These are phyloP conservation scores for Umbelopsis ramanniana DNA, from an alignment of 192 early-diverging fungal genomes.

Conservation along the genomic window DNA sequence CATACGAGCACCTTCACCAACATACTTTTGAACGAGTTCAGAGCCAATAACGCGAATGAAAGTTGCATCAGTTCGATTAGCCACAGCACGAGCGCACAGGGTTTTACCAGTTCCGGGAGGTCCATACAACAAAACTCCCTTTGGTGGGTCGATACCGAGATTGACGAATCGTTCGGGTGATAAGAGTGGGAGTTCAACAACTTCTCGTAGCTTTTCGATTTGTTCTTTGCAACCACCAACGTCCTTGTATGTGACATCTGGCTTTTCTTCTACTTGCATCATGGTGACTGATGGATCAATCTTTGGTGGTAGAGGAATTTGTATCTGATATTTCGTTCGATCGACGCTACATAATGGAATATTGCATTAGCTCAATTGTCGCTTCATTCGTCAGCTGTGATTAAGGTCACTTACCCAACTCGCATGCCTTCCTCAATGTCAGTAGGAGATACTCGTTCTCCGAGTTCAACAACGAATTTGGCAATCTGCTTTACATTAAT, in stretches of 20 bases:
- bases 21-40: conserved; percentile 99
- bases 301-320: conserved; percentile 97
- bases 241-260: conserved; percentile 99
- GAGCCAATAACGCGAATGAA: conserved; percentile 99
- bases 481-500: conserved; percentile 99
- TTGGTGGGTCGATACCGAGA: conserved; percentile 98
- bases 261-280: conserved; percentile 99
- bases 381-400: neutral
- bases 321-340: conserved; percentile 98
- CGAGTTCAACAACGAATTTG: conserved; percentile 98
- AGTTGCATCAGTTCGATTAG: conserved; percentile 98
- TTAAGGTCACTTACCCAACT: conserved; percentile 70
- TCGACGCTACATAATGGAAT: conserved; percentile 74
- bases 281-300: conserved; percentile 98
- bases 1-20: conserved; percentile 99
- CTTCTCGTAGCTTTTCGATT: conserved; percentile 99
- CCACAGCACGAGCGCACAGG: conserved; percentile 96
- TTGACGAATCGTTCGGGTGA: conserved; percentile 97
- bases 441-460: conserved; percentile 95
- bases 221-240: conserved; percentile 99
- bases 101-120: conserved; percentile 98
- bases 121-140: conserved; percentile 97
- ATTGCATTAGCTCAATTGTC: neutral
- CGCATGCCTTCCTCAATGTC: conserved; percentile 99
- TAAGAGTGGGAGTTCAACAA: conserved; percentile 96